Evolutionary conservation across 2,329 filamentous ascomycete species (phyloP), one percentile per base, ranked within the genome.

Genomic region (Cytospora piceicola): DNA sequence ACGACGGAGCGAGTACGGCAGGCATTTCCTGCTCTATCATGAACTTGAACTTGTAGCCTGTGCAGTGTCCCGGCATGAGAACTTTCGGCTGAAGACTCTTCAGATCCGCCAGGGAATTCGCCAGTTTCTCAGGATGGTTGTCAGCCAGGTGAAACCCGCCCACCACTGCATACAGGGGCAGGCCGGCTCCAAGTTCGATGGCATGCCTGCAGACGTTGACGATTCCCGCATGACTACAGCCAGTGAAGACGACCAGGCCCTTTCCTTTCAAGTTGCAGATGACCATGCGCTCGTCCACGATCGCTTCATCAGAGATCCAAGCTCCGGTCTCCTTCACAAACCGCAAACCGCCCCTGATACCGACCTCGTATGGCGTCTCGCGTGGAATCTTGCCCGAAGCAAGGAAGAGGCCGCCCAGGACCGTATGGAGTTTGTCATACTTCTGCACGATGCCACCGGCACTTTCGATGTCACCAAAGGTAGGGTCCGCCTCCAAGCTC

Each of bases 191-290:
- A 2, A 82, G 73, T 1, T 79, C 73, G 0, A 81, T 51, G 0
- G 83, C 82, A 70, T 85, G 79, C 51, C 76, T 78, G 1, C 78
- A 74, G 3, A 80, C 78, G 69, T 86, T 86, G 61, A 86, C 79
- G 9, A 86, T 80, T 0, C 84, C 83, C 0, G 83, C 82, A 64
- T 86, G 83, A 68, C 81, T 83, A 73, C 84, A 86, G 14, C 83
- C 84, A 0, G 83, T 85, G 70, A 86, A 84, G 24, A 86, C 75
- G 2, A 86, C 80, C 3, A 86, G 76, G 0, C 84, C 84, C 67
- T 81, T 82, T 15, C 74, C 81, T 75, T 81, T 84, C 24, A 86
- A 71, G 62, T 82, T 81, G 68, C 82, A 84, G 71, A 82, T 79
- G n/a, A 86, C 75, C 53, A 85, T 80, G 14, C 83, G 76, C 70